phyloP scores from a whole-genome alignment of 352 stramenopile species.

The Phytophthora constricta region DNA sequence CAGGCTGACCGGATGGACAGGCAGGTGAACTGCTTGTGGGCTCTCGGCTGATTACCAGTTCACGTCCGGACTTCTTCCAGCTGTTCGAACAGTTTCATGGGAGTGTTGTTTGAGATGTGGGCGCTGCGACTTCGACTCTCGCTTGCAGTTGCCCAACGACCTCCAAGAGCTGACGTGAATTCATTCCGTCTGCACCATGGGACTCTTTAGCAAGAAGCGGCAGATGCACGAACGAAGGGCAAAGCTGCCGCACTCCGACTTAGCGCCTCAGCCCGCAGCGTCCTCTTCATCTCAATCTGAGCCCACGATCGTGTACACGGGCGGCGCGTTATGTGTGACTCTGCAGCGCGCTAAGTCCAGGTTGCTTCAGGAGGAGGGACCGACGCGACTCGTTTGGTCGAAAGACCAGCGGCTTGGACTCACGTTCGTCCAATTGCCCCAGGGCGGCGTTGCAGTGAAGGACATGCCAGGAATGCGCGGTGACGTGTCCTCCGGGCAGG shows the following conservation, averaged over 20 bases:
- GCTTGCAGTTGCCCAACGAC: slow-evolving; percentile 22
- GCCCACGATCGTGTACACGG: slow-evolving; percentile 39
- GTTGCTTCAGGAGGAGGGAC: slow-evolving; percentile 35
- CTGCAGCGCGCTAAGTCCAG: slow-evolving; percentile 49
- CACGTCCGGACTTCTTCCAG: not conserved
- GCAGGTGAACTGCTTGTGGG: not conserved
- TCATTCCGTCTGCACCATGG: slow-evolving; percentile 3
- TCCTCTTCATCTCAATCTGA: not conserved
- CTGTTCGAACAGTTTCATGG: not conserved
- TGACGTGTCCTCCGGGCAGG: slow-evolving; percentile 44
- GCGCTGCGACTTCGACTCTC: not conserved
- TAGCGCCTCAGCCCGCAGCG: slow-evolving; percentile 5
- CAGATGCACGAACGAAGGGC: slow-evolving; percentile 5
- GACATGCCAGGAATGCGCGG: slow-evolving; percentile 29
- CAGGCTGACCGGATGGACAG: no score
- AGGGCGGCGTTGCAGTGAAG: slow-evolving; percentile 53
- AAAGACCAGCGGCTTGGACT: slow-evolving; percentile 57
- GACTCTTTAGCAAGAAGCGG: slow-evolving; percentile 18
- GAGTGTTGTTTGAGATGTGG: not conserved
- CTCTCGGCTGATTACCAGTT: not conserved
- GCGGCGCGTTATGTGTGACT: slow-evolving; percentile 44
- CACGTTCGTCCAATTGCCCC: slow-evolving; percentile 50
- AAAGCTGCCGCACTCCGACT: slow-evolving; percentile 11
- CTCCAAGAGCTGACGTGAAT: slow-evolving; percentile 8
- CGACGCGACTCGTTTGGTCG: slow-evolving; percentile 48